Evolutionary conservation across 1,284 basidiomycete genomes (phyloP).

Genomic region (Pseudozyma thailandica): DNA sequence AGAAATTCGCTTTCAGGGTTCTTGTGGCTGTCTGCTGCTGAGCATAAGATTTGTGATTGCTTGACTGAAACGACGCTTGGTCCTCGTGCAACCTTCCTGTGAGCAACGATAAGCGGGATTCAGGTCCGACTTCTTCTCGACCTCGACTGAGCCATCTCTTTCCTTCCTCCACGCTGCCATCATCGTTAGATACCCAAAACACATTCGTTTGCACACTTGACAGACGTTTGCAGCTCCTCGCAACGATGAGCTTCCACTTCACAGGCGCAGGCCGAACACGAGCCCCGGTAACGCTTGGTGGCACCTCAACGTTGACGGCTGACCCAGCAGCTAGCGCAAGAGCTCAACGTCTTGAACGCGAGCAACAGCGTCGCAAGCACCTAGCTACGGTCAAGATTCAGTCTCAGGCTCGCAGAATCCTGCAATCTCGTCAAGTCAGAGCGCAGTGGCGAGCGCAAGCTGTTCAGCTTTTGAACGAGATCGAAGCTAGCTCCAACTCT

Average conservation of each 20-base stretch:
- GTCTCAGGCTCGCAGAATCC: slow-evolving; percentile 30
- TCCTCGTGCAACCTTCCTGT: no score
- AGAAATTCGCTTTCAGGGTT: no score
- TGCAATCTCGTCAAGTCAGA: slow-evolving; percentile 20
- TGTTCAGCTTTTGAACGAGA: slow-evolving; percentile 8
- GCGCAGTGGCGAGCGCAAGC: slow-evolving; percentile 14
- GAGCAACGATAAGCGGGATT: no score
- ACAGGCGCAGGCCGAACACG: slow-evolving; percentile 41
- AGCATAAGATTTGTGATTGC: slow-evolving; percentile 1
- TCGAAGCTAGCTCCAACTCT: slow-evolving; percentile 1
- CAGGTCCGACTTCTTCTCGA: no score
- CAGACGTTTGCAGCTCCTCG: not conserved
- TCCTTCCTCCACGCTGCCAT: not conserved
- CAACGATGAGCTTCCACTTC: slow-evolving; percentile 51
- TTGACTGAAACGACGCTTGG: not conserved
- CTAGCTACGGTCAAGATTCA: slow-evolving; percentile 27
- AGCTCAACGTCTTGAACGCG: slow-evolving; percentile 36
- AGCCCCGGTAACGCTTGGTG: slow-evolving; percentile 43
- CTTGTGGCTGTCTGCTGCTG: not conserved
- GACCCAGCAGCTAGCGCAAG: slow-evolving; percentile 43
- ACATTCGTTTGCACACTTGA: no score
- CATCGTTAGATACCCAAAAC: not conserved
- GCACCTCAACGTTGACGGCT: slow-evolving; percentile 24
- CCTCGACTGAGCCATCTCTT: not conserved
- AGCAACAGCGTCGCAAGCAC: slow-evolving; percentile 34